Evolutionary conservation across 2,329 filamentous ascomycete species (phyloP), one percentile per base, ranked within the genome.

Genomic region (Diplocarpon rosae): DNA sequence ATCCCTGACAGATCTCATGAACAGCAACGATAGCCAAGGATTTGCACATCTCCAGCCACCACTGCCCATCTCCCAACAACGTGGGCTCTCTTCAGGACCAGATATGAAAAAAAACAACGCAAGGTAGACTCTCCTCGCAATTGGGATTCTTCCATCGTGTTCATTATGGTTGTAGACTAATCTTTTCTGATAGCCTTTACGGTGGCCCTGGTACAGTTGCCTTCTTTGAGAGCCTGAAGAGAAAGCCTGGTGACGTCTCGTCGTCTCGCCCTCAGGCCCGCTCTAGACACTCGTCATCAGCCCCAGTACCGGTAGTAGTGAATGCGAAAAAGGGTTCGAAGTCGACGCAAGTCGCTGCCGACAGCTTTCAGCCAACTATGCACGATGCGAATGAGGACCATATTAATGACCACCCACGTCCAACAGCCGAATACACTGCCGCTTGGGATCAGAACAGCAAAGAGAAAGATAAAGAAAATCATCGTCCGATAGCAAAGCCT

Each of bases 1-100:
- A 11, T 55, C 48, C n/a, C 66, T 72, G 39, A 42, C 61, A 10
- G 48, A 55, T 14, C 49, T 51, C 29, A 50, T 69, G 42, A 47
- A 59, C 27, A 45, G 56, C 49, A 50, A 58, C 30, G 53, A 62
- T 44, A 53, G 47, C 50, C 57, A 54, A 43, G 47, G 39, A 43
- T 49, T 44, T 7, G 42, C 52, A 20, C 20, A 52, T 34, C 5
- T 51, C 48, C 30, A 51, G 24, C 36, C 39, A 27, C 41, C 48
- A 14, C 20, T 37, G 16, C 7, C 17, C 48, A 24, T 17, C 39
- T 14, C 34, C 34, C 27, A 42, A 34, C 14, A 33, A 35, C 52
- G n/a, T 43, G 46, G 15, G 46, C 52, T 29, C 29, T 54, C n/a
- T 42, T 46, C 9, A 38, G 48, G 15, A 54, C 56, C 14, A 38